Percentiles rank a stretch among this genome's conserved stretches.
These are phyloP conservation scores for Blakeslea trispora DNA, from an alignment of 371 early-diverging fungal species.

Conservation along the genomic window DNA sequence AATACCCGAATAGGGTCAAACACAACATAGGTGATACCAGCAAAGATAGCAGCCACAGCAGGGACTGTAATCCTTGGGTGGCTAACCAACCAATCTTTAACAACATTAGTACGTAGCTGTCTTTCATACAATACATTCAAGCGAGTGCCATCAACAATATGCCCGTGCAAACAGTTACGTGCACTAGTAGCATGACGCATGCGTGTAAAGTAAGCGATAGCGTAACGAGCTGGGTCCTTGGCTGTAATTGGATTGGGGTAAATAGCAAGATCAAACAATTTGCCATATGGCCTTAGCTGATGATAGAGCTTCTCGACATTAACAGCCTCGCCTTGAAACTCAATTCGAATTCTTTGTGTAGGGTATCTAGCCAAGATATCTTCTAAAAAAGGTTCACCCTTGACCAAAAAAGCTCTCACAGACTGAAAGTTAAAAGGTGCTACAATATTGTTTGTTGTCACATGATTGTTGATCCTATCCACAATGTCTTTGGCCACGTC, in stretches of 20 bases:
- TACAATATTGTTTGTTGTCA: conserved; percentile 42
- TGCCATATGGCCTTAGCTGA: conserved; percentile 80
- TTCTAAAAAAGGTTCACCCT: conserved; percentile 86
- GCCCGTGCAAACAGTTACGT: conserved; percentile 86
- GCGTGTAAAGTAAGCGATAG: conserved; percentile 74
- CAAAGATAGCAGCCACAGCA: conserved; percentile 72
- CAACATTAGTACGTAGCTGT: conserved; percentile 59
- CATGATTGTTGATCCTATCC: conserved; percentile 30
- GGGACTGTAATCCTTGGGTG: conserved; percentile 78
- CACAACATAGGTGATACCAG: conserved; percentile 78
- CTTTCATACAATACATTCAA: conserved; percentile 74
- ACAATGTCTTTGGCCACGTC: conserved; percentile 38
- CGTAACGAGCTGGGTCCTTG: conserved; percentile 81
- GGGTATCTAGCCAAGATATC: conserved; percentile 84
- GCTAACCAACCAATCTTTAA: conserved; percentile 68
- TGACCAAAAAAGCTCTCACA: conserved; percentile 64
- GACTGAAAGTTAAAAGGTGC: conserved; percentile 67
- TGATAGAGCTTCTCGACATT: conserved; percentile 67
- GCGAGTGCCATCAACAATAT: conserved; percentile 65
- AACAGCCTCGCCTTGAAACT: conserved; percentile 70
- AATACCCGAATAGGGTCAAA: conserved; percentile 93
- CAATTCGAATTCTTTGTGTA: conserved; percentile 62
- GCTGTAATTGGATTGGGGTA: conserved; percentile 51
- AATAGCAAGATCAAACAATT: conserved; percentile 74
- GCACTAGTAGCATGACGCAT: conserved; percentile 86